Conservation (phyloP, 768 basidiomycete genomes). For the Pisolithus sp. region DNA sequence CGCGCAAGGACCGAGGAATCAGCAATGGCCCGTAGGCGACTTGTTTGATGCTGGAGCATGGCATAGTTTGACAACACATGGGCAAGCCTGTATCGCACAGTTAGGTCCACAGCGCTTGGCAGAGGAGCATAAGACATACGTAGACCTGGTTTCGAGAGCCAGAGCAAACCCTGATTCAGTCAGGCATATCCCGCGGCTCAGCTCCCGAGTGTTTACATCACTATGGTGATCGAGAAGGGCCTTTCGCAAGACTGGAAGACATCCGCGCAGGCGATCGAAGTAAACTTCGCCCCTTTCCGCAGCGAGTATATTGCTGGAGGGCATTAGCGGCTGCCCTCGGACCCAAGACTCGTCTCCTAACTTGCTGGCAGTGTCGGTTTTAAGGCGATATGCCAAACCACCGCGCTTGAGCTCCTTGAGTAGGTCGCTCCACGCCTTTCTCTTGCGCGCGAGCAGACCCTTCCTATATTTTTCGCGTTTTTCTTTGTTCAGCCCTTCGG, state of each 20-base stretch:
- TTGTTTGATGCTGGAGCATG: constrained; percentile 9
- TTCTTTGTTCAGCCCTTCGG: constrained; percentile 38
- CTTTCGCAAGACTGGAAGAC: constrained; percentile 60
- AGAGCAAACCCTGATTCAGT: constrained; percentile 74
- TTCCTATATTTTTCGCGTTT: constrained; percentile 61
- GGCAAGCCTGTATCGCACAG: constrained; percentile 10
- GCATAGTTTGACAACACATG: constrained; percentile 12
- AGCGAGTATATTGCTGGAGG: constrained; percentile 16
- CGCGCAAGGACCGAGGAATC: constrained; percentile 15
- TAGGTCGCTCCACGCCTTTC: constrained; percentile 86
- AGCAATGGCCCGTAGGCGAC: constrained; percentile 16
- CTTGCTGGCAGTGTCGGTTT: constrained; percentile 57
- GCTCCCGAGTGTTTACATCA: constrained; percentile 82
- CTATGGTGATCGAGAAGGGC: constrained; percentile 64
- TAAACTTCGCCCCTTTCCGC: constrained; percentile 52
- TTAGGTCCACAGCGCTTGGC: constrained; percentile 9
- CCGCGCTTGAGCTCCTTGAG: constrained; percentile 79
- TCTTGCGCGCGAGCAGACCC: constrained; percentile 71
- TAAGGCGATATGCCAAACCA: constrained; percentile 69
- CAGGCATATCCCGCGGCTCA: constrained; percentile 70
- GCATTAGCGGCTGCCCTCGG: constrained; percentile 50
- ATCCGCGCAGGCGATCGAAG: constrained; percentile 54
- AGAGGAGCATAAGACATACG: constrained; percentile 35
- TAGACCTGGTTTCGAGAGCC: constrained; percentile 53
- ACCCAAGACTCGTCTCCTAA: constrained; percentile 57